phyloP scores from a whole-genome alignment of 345 rosid species.

The Acer negundo region DNA sequence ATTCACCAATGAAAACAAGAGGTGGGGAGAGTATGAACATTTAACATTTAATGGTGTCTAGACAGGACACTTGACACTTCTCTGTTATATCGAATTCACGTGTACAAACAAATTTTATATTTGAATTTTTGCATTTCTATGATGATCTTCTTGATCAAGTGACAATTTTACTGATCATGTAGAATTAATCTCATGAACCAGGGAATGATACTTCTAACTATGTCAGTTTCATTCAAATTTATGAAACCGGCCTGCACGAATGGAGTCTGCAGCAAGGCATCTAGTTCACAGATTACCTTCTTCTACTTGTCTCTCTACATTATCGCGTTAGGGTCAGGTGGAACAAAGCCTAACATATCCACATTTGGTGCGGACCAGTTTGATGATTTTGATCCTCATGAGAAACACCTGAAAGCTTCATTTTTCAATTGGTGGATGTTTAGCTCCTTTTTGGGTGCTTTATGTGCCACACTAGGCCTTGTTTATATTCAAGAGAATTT shows the following conservation, averaged over 20 bases:
- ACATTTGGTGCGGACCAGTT: slow-evolving; percentile 98
- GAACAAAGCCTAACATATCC: slow-evolving; percentile 92
- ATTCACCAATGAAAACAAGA: slow-evolving; percentile 2
- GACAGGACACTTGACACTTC: neutral
- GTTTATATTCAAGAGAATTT: slow-evolving; percentile 89
- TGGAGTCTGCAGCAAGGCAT: slow-evolving; percentile 77
- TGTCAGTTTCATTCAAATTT: slow-evolving; percentile 67
- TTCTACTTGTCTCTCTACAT: slow-evolving; percentile 78
- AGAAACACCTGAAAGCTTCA: slow-evolving; percentile 70
- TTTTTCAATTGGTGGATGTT: slow-evolving; percentile 99
- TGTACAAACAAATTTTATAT: neutral
- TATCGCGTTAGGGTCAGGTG: slow-evolving; percentile 84
- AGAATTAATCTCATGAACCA: slow-evolving; percentile 25
- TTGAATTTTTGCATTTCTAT: neutral
- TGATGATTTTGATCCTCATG: slow-evolving; percentile 57
- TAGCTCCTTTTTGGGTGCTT: slow-evolving; percentile 77
- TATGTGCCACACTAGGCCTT: slow-evolving; percentile 74
- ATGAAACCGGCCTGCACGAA: slow-evolving; percentile 62
- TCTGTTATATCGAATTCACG: neutral
- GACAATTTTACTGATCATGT: slow-evolving; percentile 1
- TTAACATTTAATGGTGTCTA: slow-evolving; percentile 1
- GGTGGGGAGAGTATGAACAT: neutral
- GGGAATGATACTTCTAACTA: slow-evolving; percentile 88
- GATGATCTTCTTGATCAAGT: neutral
- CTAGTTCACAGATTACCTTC: slow-evolving; percentile 58